Percentiles rank a stretch among this genome's conserved stretches.
Conservation (phyloP, 2,329 filamentous ascomycete species). For the Penicillium sp. region DNA sequence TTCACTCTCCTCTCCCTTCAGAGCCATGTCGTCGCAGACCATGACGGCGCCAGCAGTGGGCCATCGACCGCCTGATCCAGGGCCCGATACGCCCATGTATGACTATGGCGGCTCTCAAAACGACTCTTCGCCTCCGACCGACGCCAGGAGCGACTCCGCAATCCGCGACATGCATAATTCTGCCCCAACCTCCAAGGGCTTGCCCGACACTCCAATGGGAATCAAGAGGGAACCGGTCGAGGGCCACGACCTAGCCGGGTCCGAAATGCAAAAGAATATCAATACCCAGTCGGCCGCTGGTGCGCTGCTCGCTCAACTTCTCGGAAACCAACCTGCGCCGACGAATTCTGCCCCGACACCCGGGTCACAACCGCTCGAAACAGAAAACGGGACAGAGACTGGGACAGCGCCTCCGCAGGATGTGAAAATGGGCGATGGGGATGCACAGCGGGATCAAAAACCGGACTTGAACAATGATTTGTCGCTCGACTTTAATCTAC, state of each 20-base stretch:
- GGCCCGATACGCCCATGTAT: constrained; percentile 42
- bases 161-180: constrained; percentile 42
- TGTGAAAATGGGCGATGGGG: constrained; percentile 18
- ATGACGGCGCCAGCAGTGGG: constrained; percentile 51
- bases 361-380: constrained; percentile 11
- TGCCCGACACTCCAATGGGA: constrained; percentile 31
- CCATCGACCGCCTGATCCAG: constrained; percentile 47
- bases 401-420: constrained; percentile 10
- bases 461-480: not conserved
- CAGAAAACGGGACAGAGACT: constrained; percentile 7
- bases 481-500: constrained; percentile 9
- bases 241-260: constrained; percentile 17
- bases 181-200: constrained; percentile 35
- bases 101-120: constrained; percentile 39
- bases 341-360: constrained; percentile 22
- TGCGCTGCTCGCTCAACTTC: constrained; percentile 44
- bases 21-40: constrained; percentile 51
- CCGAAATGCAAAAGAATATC: constrained; percentile 33
- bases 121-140: constrained; percentile 29
- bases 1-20: constrained; percentile 24
- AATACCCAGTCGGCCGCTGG: constrained; percentile 45
- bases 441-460: constrained; percentile 10
- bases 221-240: constrained; percentile 37
- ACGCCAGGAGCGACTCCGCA: constrained; percentile 40
- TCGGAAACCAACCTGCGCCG: constrained; percentile 36